These are phyloP conservation scores for Talaromyces sp. DNA, from an alignment of 2,329 filamentous ascomycete species.

Conservation along the genomic window DNA sequence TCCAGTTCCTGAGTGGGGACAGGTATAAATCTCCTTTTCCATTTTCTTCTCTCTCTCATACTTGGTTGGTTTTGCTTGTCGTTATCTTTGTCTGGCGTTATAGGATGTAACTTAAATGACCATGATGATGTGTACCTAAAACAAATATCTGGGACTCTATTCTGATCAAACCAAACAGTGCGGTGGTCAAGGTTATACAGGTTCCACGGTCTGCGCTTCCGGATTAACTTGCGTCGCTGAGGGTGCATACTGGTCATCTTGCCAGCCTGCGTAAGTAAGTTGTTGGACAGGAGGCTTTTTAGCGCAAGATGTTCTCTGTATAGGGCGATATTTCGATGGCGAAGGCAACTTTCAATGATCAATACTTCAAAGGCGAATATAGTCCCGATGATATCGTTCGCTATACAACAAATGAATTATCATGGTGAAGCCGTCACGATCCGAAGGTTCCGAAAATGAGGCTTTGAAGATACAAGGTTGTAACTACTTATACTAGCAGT, in stretches of 20 bases:
- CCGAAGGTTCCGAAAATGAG: not conserved
- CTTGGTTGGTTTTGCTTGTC: not conserved
- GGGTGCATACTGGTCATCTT: constrained; percentile 13
- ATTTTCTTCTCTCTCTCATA: not conserved
- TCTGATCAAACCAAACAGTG: constrained; percentile 9
- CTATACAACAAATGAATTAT: not conserved
- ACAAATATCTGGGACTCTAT: not conserved
- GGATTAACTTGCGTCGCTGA: constrained; percentile 5
- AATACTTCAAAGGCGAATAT: not conserved
- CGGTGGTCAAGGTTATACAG: constrained; percentile 13
- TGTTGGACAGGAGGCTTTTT: too few relatives aligned
- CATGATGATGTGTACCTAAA: constrained; percentile 1
- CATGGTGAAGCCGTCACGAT: not conserved
- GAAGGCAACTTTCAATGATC: not conserved
- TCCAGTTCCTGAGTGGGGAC: constrained; percentile 12
- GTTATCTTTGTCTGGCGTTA: constrained; percentile 1
- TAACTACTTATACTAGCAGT: not conserved
- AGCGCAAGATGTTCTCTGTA: not conserved
- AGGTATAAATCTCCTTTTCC: constrained; percentile 7
- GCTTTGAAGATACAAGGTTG: not conserved
- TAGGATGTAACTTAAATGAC: not conserved
- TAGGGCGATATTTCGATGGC: not conserved
- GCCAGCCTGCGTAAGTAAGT: constrained; percentile 6
- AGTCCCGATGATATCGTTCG: not conserved
- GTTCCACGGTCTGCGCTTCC: constrained; percentile 10